A percentile compares a stretch with the other conserved stretches of the same genome.
These are phyloP conservation scores for Aureobasidium sp. DNA, from an alignment of 2,329 filamentous ascomycete species.

Conservation along the genomic window DNA sequence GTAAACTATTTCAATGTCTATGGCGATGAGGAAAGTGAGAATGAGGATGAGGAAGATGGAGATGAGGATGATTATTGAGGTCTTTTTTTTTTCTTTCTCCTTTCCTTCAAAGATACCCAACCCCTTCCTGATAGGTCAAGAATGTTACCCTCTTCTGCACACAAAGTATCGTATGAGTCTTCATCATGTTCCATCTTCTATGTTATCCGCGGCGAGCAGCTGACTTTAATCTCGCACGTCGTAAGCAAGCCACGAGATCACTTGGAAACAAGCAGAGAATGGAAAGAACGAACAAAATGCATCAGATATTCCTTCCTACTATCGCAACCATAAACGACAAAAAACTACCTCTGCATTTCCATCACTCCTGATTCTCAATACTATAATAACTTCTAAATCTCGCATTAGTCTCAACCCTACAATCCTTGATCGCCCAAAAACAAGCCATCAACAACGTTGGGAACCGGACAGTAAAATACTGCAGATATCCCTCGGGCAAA, in stretches of 20 bases:
- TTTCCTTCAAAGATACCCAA: neutral
- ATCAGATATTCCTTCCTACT: too few species aligned
- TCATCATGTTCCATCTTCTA: too few species aligned
- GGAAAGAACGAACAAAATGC: too few species aligned
- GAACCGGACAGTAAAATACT: conserved; percentile 76
- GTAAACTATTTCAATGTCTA: conserved; percentile 2
- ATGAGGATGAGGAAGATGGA: neutral
- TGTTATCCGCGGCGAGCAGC: too few species aligned
- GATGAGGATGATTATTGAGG: neutral
- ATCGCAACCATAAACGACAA: too few species aligned
- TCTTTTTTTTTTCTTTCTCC: neutral
- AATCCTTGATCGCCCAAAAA: conserved; percentile 64
- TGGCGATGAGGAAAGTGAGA: neutral
- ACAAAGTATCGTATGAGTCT: too few species aligned
- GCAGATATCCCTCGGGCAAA: conserved; percentile 71
- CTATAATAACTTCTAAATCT: conserved; percentile 63
- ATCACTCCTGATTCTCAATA: neutral
- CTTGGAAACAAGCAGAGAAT: too few species aligned
- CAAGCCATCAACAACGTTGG: conserved; percentile 71
- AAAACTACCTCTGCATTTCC: too few species aligned
- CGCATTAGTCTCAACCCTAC: conserved; percentile 56
- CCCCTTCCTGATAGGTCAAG: neutral
- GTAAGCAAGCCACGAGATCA: too few species aligned
- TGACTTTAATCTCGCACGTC: too few species aligned
- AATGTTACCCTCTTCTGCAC: too few species aligned